A percentile compares a stretch with the other conserved stretches of the same genome.
These are phyloP conservation scores for Penstemon eatonii DNA, from an alignment of 257 asterid species.

Conservation along the genomic window DNA sequence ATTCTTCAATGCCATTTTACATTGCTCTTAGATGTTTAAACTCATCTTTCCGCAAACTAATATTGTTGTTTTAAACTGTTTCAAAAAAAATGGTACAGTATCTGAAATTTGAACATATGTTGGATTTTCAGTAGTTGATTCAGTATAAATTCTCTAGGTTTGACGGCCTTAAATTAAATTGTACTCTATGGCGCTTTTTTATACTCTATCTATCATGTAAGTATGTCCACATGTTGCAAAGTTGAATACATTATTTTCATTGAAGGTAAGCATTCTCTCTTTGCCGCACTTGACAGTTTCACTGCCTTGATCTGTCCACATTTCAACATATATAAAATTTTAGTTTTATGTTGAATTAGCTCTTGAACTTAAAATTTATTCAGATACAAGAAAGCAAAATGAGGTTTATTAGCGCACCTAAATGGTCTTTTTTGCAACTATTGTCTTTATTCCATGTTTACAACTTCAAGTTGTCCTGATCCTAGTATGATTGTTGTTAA, in stretches of 20 bases:
- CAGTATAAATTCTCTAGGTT: neutral
- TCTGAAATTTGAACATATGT: neutral
- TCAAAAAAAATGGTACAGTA: no score
- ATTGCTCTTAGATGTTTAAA: no score
- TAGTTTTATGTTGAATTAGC: neutral
- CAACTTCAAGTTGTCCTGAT: conserved; percentile 19
- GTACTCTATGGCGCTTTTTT: neutral
- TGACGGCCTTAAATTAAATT: neutral
- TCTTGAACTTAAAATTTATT: neutral
- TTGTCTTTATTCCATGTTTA: conserved; percentile 7
- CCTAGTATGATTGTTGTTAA: conserved; percentile 19
- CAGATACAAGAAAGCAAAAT: conserved; percentile 5
- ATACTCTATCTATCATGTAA: neutral
- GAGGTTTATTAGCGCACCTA: neutral
- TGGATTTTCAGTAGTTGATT: neutral
- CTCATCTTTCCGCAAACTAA: no score
- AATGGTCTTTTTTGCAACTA: neutral
- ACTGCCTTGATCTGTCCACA: neutral
- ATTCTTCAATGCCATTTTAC: no score
- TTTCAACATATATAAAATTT: neutral
- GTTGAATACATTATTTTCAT: conserved; percentile 1
- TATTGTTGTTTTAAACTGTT: no score
- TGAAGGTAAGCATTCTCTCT: neutral
- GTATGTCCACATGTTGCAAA: neutral
- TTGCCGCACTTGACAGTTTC: conserved; percentile 4